These are phyloP conservation scores for Trichoderma reesei DNA, from an alignment of 495 filamentous ascomycete species.

Conservation along the genomic window DNA sequence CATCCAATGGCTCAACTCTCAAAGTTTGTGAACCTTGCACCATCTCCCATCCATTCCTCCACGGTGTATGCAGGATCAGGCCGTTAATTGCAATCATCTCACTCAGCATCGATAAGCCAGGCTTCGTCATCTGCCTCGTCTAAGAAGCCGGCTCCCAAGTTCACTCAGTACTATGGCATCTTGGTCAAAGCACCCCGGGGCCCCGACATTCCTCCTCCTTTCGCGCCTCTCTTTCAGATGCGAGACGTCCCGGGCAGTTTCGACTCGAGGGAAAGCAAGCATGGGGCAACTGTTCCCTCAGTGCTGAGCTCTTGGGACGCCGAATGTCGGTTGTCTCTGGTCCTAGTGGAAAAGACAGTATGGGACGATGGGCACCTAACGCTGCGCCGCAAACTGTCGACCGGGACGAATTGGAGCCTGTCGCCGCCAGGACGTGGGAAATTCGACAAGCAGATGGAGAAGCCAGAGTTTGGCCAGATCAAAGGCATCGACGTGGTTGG, in stretches of 20 bases:
- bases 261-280: neutral
- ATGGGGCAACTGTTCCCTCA: neutral
- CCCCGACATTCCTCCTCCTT: neutral
- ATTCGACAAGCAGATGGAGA: neutral
- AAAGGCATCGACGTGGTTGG: neutral
- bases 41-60: neutral
- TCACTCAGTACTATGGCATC: conserved; percentile 1
- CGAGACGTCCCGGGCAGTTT: neutral
- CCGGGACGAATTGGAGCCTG: neutral
- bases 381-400: neutral
- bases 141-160: neutral
- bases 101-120: neutral
- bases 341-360: neutral
- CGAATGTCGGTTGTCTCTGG: neutral
- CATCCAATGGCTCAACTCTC: neutral
- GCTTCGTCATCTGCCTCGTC: neutral
- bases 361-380: neutral
- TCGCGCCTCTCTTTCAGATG: neutral
- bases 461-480: neutral
- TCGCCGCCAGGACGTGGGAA: neutral
- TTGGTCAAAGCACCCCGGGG: neutral
- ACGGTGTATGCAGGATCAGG: neutral
- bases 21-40: neutral
- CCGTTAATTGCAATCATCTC: neutral
- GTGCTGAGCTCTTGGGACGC: neutral